A percentile compares a stretch with the other conserved stretches of the same genome.
phyloP scores from a whole-genome alignment of 177 flowering plant genomes.

The Vitis hybrid region DNA sequence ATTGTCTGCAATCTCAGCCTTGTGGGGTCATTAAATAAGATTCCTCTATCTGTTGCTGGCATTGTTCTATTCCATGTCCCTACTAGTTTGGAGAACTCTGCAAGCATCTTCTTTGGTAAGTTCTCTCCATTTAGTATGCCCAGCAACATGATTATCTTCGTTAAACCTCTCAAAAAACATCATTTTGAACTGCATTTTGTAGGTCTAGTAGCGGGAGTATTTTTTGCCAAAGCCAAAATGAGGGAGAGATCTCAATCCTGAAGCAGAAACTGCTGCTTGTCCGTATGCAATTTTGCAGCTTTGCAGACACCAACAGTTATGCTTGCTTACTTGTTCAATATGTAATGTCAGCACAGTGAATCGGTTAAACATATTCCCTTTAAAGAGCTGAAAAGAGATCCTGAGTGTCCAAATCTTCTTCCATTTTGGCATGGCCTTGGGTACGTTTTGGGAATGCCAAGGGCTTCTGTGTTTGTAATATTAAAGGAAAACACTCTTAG shows the following conservation, averaged over 20 bases:
- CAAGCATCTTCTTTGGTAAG: slow-evolving; percentile 90
- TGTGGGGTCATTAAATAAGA: slow-evolving; percentile 94
- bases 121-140: slow-evolving; percentile 2
- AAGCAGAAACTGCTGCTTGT: slow-evolving; percentile 3
- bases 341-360: neutral
- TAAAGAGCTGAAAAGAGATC: too few relatives aligned
- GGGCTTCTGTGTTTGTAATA: too few relatives aligned
- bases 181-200: slow-evolving; percentile 9
- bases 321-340: neutral
- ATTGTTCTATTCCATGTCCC: slow-evolving; percentile 90
- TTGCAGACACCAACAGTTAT: too few relatives aligned
- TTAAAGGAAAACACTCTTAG: too few relatives aligned
- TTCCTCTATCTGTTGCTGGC: slow-evolving; percentile 90
- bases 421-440: too few relatives aligned
- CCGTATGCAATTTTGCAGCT: neutral
- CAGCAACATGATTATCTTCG: neutral
- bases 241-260: slow-evolving; percentile 46
- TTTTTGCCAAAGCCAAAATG: slow-evolving; percentile 92
- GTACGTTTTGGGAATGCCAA: too few relatives aligned
- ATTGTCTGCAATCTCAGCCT: slow-evolving; percentile 57
- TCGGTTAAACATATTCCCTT: too few relatives aligned
- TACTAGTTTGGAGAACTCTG: slow-evolving; percentile 82
- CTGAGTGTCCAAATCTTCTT: too few relatives aligned
- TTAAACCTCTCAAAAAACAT: neutral
- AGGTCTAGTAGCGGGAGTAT: slow-evolving; percentile 95